Percentiles rank a stretch among this genome's conserved stretches.
Evolutionary conservation across 163 green algal species (phyloP).

Genomic region (Chlamydomonas reinhardtii): DNA sequence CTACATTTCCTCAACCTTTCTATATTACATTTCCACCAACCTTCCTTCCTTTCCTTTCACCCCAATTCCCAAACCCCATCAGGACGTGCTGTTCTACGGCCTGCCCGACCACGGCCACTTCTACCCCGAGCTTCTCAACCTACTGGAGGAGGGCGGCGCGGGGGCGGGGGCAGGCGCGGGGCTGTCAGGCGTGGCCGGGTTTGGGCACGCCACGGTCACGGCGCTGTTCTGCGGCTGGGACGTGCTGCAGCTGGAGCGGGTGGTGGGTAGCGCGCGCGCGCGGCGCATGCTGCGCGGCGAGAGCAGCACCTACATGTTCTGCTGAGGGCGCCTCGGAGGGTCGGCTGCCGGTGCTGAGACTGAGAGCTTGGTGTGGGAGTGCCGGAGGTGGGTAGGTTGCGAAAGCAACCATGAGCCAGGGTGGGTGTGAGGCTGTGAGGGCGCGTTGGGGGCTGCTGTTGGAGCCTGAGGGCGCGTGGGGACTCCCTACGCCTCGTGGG

Average conservation of each 20-base stretch:
- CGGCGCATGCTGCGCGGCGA: slow-evolving; percentile 78
- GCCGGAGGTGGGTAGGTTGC: too few relatives aligned
- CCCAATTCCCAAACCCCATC: neutral
- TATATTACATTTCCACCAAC: too few relatives aligned
- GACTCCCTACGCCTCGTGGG: too few relatives aligned
- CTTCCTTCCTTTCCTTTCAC: too few relatives aligned
- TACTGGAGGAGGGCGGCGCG: slow-evolving; percentile 68
- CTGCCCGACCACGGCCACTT: slow-evolving; percentile 85
- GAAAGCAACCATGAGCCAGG: too few relatives aligned
- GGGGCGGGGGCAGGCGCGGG: neutral
- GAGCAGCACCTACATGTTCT: slow-evolving; percentile 85
- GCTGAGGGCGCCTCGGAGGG: slow-evolving; percentile 31
- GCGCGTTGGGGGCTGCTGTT: too few relatives aligned
- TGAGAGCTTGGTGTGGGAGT: too few relatives aligned
- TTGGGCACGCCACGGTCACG: slow-evolving; percentile 63
- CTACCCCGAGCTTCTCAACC: slow-evolving; percentile 89
- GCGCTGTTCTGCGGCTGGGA: slow-evolving; percentile 83
- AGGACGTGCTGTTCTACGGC: slow-evolving; percentile 87
- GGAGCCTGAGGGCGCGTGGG: too few relatives aligned
- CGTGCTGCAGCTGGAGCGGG: slow-evolving; percentile 76
- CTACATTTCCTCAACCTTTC: too few relatives aligned
- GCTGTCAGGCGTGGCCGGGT: too few relatives aligned
- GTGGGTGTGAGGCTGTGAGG: too few relatives aligned
- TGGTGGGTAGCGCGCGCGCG: slow-evolving; percentile 80
- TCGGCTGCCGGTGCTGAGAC: too few relatives aligned